A percentile compares a stretch with the other conserved stretches of the same genome.
Evolutionary conservation across 129 eudicot genomes (phyloP).

Genomic region (Ambrosia trifida): DNA sequence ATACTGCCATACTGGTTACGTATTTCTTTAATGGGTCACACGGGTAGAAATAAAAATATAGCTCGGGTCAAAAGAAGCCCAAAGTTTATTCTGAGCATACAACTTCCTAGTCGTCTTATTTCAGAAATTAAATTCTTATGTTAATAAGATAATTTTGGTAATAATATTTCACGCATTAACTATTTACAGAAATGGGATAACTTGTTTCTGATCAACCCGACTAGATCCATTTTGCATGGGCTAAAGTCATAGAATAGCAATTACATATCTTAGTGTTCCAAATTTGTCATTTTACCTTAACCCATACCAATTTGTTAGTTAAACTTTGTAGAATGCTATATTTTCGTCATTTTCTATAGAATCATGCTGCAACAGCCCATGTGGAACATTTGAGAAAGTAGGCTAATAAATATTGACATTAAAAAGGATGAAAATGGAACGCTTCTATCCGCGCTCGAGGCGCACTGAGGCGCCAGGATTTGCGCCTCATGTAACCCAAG

Average conservation of each 20-base stretch:
- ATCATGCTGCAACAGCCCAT: background rate
- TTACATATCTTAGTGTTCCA: conserved; percentile 1
- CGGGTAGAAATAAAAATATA: background rate
- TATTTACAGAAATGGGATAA: background rate
- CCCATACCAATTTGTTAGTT: background rate
- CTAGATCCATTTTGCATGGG: conserved; percentile 1
- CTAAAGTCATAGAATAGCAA: background rate
- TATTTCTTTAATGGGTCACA: background rate
- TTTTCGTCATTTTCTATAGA: background rate
- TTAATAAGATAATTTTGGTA: background rate
- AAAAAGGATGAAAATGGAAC: background rate
- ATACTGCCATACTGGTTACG: background rate
- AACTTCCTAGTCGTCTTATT: background rate
- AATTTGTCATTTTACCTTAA: background rate
- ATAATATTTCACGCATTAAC: background rate
- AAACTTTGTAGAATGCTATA: background rate
- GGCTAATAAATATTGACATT: background rate
- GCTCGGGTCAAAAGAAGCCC: background rate
- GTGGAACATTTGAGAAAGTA: background rate
- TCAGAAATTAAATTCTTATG: background rate
- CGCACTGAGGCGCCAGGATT: too few relatives aligned
- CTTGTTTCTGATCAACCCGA: background rate
- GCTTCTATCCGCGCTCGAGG: too few relatives aligned
- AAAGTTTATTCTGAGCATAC: background rate
- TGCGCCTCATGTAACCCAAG: too few relatives aligned